phyloP scores from a whole-genome alignment of 257 asterid genomes.

The Henckelia pumila region DNA sequence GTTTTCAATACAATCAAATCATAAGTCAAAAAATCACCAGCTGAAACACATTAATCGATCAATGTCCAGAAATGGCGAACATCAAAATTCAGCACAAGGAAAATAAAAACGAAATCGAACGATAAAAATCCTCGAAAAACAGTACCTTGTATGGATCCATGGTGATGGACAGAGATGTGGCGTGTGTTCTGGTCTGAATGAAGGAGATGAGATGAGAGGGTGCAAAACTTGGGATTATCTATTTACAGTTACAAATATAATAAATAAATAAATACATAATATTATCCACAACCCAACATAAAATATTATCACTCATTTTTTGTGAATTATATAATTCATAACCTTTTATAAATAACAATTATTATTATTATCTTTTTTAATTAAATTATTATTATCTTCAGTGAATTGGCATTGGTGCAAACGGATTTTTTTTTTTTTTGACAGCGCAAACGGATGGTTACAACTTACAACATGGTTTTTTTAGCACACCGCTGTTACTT shows the following conservation, averaged over 20 bases:
- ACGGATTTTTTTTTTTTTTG: no score
- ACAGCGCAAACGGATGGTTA: no score
- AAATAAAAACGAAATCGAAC: not conserved
- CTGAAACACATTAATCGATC: not conserved
- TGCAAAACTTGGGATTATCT: not conserved
- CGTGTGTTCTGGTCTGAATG: not conserved
- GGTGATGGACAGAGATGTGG: conserved; percentile 8
- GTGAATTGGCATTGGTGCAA: no score
- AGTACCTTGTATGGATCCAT: conserved; percentile 83
- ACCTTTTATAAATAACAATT: no score
- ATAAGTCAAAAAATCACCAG: not conserved
- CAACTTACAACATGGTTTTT: no score
- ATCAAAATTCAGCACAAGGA: not conserved
- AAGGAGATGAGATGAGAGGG: conserved; percentile 3
- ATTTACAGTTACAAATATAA: conserved; percentile 17
- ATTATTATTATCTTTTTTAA: no score
- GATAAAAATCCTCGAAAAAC: not conserved
- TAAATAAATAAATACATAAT: not conserved
- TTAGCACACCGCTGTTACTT: no score
- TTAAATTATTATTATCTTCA: no score
- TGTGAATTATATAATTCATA: not conserved
- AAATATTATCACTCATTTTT: not conserved
- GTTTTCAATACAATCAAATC: not conserved
- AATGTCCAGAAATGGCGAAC: not conserved
- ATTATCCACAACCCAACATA: not conserved